Evolutionary conservation across 208 protist genomes (phyloP).

Genomic region (Wallacemonas sp.): DNA sequence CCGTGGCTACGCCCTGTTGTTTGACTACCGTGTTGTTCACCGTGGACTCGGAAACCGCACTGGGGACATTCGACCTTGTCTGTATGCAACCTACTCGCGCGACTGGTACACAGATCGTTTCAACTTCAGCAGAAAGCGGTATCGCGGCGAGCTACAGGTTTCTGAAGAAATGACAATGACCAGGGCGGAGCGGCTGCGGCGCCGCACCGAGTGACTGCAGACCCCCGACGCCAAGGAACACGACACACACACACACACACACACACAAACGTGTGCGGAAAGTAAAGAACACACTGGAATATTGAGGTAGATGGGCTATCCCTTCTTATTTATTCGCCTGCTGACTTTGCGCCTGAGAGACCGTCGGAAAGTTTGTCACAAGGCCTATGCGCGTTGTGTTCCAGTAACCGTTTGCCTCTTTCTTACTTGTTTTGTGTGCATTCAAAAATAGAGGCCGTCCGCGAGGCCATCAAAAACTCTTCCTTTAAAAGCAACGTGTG

Average conservation of each 20-base stretch:
- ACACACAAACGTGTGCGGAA: no score
- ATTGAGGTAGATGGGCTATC: no score
- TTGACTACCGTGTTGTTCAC: slow-evolving; percentile 70
- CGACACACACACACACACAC: not conserved
- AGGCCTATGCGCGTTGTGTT: no score
- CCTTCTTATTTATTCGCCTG: no score
- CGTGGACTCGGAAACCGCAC: slow-evolving; percentile 43
- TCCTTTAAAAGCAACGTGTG: no score
- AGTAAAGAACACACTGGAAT: not conserved
- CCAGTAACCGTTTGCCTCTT: no score
- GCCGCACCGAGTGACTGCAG: not conserved
- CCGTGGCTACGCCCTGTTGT: slow-evolving; percentile 44
- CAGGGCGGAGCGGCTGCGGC: slow-evolving; percentile 19
- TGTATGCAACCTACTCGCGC: slow-evolving; percentile 53
- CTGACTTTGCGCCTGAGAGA: no score
- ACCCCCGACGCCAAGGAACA: no score
- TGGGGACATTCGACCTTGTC: slow-evolving; percentile 40
- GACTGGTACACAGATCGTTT: slow-evolving; percentile 62
- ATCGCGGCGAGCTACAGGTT: slow-evolving; percentile 34
- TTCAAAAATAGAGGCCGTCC: no score
- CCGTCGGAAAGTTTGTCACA: no score
- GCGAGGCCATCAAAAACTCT: no score
- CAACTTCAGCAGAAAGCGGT: slow-evolving; percentile 55
- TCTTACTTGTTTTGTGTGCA: no score
- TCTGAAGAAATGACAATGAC: slow-evolving; percentile 8